A percentile compares a stretch with the other conserved stretches of the same genome.
Conservation (phyloP, 2,329 filamentous ascomycete species). For the Fusarium mangiferae region DNA sequence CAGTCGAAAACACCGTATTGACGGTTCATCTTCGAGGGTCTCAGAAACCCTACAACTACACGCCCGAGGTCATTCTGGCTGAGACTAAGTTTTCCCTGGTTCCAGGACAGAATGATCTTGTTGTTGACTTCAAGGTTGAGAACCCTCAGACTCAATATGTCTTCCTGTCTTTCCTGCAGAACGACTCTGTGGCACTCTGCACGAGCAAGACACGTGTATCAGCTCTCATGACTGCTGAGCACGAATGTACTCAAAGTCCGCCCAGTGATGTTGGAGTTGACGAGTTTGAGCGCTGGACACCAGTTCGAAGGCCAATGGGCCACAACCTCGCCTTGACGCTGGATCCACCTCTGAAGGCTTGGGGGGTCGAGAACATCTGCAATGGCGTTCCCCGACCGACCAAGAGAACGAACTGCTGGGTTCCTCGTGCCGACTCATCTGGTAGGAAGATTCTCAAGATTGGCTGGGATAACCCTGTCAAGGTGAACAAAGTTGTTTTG, state of each 20-base stretch:
- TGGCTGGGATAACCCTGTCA: background rate
- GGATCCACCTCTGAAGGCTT: background rate
- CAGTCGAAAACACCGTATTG: background rate
- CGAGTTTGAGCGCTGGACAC: slow-evolving; percentile 15
- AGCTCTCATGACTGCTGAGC: slow-evolving; percentile 19
- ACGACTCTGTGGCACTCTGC: slow-evolving; percentile 8
- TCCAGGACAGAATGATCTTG: background rate
- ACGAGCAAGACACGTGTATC: slow-evolving; percentile 5
- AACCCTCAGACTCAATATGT: slow-evolving; percentile 18
- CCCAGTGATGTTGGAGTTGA: slow-evolving; percentile 11
- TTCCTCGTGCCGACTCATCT: background rate
- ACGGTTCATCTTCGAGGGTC: background rate
- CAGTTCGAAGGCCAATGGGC: background rate
- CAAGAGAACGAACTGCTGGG: slow-evolving; percentile 18
- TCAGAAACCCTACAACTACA: slow-evolving; percentile 13
- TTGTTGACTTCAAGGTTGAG: background rate
- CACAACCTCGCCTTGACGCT: slow-evolving; percentile 3
- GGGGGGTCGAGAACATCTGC: background rate
- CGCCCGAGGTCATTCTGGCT: background rate
- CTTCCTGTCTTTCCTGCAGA: slow-evolving; percentile 5
- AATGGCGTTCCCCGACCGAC: slow-evolving; percentile 3
- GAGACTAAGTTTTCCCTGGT: background rate
- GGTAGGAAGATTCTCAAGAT: background rate
- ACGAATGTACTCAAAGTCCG: slow-evolving; percentile 1
- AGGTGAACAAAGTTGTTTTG: background rate